Evolutionary conservation across 2,329 filamentous ascomycete species (phyloP).

Genomic region (Ceratocystis papillata): DNA sequence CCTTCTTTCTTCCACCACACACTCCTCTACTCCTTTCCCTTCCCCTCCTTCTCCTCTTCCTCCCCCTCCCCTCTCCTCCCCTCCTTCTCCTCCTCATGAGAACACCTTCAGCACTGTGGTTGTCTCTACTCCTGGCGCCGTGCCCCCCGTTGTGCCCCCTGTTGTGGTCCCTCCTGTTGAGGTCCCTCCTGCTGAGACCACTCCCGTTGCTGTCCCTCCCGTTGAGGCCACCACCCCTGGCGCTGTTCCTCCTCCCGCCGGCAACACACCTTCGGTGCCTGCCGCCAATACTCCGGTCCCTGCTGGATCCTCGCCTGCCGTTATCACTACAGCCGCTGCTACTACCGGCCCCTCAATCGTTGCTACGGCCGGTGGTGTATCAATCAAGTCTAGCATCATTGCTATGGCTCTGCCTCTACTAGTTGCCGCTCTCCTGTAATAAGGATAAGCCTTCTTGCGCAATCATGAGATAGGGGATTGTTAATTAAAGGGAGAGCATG

Average conservation of each 20-base stretch:
- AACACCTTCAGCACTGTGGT: constrained; percentile 8
- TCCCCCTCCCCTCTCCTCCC: no score
- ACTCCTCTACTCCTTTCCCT: no score
- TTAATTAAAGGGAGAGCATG: background rate
- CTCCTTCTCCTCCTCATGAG: background rate
- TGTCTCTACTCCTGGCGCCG: background rate
- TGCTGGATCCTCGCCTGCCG: constrained; percentile 20
- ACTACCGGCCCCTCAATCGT: constrained; percentile 8
- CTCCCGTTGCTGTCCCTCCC: background rate
- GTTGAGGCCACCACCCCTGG: background rate
- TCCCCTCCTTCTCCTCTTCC: no score
- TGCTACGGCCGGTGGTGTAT: constrained; percentile 16
- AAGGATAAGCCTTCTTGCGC: background rate
- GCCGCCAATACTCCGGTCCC: background rate
- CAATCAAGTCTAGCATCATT: constrained; percentile 10
- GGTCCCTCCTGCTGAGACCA: background rate
- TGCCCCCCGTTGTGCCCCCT: background rate
- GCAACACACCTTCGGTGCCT: background rate
- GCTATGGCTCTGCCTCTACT: background rate
- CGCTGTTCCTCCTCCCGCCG: background rate
- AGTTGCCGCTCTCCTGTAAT: constrained; percentile 7
- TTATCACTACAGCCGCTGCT: constrained; percentile 34
- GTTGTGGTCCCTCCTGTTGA: background rate
- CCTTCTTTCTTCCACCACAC: no score
- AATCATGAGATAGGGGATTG: no score